Conservation (phyloP, 164 flowering plant genomes). For the Piper betle region DNA sequence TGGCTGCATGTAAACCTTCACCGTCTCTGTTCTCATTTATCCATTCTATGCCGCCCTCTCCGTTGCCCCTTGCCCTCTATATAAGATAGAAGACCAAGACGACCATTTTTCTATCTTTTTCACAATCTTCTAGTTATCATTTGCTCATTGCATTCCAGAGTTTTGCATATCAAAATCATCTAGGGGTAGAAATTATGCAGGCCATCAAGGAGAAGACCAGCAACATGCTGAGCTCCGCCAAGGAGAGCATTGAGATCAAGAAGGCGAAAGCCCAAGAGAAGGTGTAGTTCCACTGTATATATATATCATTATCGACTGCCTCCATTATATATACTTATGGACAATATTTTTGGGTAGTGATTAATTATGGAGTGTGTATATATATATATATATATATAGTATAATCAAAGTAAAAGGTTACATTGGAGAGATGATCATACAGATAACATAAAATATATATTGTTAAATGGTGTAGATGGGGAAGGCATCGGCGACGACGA, state of each 20-base stretch:
- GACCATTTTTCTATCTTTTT: no score
- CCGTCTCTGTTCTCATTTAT: no score
- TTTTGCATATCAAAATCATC: no score
- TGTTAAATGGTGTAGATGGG: constrained; percentile 23
- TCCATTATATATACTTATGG: no score
- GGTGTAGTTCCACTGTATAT: constrained; percentile 16
- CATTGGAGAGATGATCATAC: no score
- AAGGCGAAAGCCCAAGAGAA: constrained; percentile 55
- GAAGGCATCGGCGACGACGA: constrained; percentile 43
- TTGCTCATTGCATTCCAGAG: no score
- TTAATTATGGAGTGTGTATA: not conserved
- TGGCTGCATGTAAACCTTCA: not conserved
- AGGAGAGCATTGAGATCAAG: constrained; percentile 27
- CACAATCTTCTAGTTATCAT: no score
- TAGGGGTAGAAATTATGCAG: constrained; percentile 20
- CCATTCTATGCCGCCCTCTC: not conserved
- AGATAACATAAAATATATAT: not conserved
- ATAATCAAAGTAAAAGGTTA: no score
- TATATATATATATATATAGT: no score
- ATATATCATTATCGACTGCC: no score
- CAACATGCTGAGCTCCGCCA: constrained; percentile 44
- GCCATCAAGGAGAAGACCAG: constrained; percentile 48
- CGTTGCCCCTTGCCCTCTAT: not conserved
- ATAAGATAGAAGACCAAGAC: no score
- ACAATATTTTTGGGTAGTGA: not conserved